Base-by-base conservation (phyloP, 2,329 filamentous ascomycete genomes). In the Stachybotrys echinatus region DNA sequence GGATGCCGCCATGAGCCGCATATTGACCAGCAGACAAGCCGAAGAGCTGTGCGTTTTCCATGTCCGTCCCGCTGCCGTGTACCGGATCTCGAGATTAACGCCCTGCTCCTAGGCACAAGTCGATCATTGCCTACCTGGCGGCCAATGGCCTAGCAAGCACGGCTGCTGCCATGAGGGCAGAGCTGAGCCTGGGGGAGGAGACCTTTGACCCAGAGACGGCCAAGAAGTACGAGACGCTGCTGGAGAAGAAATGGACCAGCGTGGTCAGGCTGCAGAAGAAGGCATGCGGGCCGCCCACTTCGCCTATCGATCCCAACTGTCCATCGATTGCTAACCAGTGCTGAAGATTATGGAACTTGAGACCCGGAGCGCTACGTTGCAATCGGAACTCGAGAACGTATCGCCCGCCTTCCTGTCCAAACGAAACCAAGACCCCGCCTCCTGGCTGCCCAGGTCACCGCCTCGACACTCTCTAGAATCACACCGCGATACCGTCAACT, bases 171-270 rank as follows among this genome's bases (percentile, higher is more conserved):
- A 74, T 96, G 52, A 83, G 90, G 54, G 79, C 87, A 62, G 92
- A 96, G 68, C 73, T 89, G n/a, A 78, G 79, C 49, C 79, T 96
- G 5, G 80, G 84, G 47, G 82, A 88, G 56, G 71, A 81, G 49
- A 72, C 73, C 45, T 92, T 95, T 61, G 90, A 96, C 65, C 77
- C 88, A 54, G 80, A 81, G 18, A 96, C 89, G 19, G 80, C 86
- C 48, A 96, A 96, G 75, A 96, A 95, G 72, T 97, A 96, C 73
- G 91, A 96, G 70, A 88, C 89, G 2, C 72, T 97, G 23, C 72
- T 97, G 58, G 92, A 97, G 77, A 96, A 96, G 81, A 97, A 97
- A 76, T 97, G 92, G 92, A 97, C 92, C 19, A 94, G 90, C 61
- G 88, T 97, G 23, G 91, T 96, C 61, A 81, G 92, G 54, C 71